A percentile compares a stretch with the other conserved stretches of the same genome.
Evolutionary conservation across 148 eudicot genomes (phyloP).

Genomic region (Dysphania ambrosioides): DNA sequence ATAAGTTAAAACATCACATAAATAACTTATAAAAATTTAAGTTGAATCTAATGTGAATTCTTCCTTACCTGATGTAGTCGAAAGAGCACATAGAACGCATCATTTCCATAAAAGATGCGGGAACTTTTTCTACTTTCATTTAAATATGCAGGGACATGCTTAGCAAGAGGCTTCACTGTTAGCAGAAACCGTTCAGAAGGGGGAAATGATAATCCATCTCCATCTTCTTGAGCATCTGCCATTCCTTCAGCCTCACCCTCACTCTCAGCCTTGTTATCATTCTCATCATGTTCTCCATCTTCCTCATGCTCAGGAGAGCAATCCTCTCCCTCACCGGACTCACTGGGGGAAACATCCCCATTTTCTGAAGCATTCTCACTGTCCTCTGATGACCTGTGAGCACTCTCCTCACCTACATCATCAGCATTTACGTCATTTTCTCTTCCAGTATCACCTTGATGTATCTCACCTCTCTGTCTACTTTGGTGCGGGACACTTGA

Average conservation of each 20-base stretch:
- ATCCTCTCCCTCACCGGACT: conserved; percentile 72
- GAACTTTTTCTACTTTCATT: conserved; percentile 37
- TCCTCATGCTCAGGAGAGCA: conserved; percentile 60
- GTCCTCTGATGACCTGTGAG: conserved; percentile 59
- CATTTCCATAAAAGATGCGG: conserved; percentile 75
- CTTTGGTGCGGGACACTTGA: conserved; percentile 33
- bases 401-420: conserved; percentile 63
- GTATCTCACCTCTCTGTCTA: conserved; percentile 27
- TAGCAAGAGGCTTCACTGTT: conserved; percentile 62
- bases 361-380: conserved; percentile 77
- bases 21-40: not conserved
- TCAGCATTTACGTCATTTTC: conserved; percentile 49
- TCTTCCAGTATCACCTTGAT: conserved; percentile 29
- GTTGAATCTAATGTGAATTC: not conserved
- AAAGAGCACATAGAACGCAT: conserved; percentile 78
- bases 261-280: conserved; percentile 66
- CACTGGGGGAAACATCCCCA: conserved; percentile 71
- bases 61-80: conserved; percentile 79
- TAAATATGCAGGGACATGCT: conserved; percentile 40
- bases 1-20: not conserved
- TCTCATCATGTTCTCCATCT: conserved; percentile 44
- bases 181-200: conserved; percentile 43
- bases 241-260: conserved; percentile 73
- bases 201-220: conserved; percentile 39
- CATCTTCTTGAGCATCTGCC: conserved; percentile 60